Evolutionary conservation across 2,329 filamentous ascomycete genomes (phyloP).

Genomic region (Zymoseptoria brevis): DNA sequence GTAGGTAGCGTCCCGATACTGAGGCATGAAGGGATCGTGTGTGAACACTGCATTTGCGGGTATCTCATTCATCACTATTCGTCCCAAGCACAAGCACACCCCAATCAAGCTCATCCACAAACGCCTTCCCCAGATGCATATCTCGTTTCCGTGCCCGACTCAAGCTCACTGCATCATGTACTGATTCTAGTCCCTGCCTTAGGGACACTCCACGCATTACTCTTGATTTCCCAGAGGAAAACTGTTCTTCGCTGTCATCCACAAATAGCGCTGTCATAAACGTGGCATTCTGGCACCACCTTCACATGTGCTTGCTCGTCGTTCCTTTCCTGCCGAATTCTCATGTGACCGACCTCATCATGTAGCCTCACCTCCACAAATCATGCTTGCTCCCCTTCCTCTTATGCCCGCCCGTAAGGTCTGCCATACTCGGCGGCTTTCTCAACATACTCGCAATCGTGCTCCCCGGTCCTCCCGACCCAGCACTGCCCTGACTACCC

Average conservation of each 20-base stretch:
- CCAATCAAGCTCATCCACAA: neutral
- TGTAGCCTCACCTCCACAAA: slow-evolving; percentile 25
- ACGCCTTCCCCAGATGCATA: neutral
- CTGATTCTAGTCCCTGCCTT: too few relatives aligned
- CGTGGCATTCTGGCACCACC: neutral
- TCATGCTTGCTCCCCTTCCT: slow-evolving; percentile 28
- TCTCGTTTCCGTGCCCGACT: neutral
- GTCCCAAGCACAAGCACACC: neutral
- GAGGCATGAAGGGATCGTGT: too few relatives aligned
- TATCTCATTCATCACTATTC: neutral
- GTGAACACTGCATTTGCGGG: neutral
- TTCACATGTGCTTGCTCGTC: neutral
- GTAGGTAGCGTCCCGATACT: too few relatives aligned
- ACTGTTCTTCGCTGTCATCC: too few relatives aligned
- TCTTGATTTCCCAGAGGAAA: too few relatives aligned
- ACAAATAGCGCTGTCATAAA: too few relatives aligned
- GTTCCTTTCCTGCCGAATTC: neutral
- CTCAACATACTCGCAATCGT: slow-evolving; percentile 19
- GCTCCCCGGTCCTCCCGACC: neutral
- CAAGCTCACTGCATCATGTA: neutral
- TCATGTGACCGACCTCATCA: neutral
- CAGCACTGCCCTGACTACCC: slow-evolving; percentile 6
- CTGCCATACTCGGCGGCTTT: slow-evolving; percentile 24
- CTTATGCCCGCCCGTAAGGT: slow-evolving; percentile 15
- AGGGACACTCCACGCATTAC: too few relatives aligned